These are phyloP conservation scores for Dalbergia cochinchinensis DNA, from an alignment of 306 rosid genomes.

Conservation along the genomic window DNA sequence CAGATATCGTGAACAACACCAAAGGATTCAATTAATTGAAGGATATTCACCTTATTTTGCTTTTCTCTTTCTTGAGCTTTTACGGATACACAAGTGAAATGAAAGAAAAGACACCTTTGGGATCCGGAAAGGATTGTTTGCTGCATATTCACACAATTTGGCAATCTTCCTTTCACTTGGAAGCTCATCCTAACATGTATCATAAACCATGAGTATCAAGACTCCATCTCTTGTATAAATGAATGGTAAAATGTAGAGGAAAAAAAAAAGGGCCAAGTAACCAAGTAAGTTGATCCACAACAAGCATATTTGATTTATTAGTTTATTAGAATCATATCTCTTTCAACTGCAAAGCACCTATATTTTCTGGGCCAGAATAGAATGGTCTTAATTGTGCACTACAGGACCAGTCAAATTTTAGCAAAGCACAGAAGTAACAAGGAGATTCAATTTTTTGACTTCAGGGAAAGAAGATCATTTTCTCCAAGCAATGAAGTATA, in stretches of 20 bases:
- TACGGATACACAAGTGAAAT: neutral
- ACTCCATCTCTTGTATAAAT: slow-evolving; percentile 26
- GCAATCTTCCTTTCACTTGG: slow-evolving; percentile 87
- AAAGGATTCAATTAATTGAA: slow-evolving; percentile 39
- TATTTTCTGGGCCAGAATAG: neutral
- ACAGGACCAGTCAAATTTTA: slow-evolving; percentile 1
- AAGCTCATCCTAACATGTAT: slow-evolving; percentile 72
- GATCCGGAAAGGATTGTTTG: slow-evolving; percentile 87
- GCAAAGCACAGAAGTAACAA: slow-evolving; percentile 10
- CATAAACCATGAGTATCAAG: slow-evolving; percentile 20
- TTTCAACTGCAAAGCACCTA: neutral
- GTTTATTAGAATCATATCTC: neutral
- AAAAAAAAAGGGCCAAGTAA: neutral
- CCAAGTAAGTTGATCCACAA: slow-evolving; percentile 35
- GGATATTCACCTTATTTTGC: neutral
- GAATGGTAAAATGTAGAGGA: neutral
- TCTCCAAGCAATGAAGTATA: slow-evolving; percentile 2
- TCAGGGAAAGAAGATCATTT: neutral
- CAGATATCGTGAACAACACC: slow-evolving; percentile 41
- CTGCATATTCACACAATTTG: slow-evolving; percentile 94
- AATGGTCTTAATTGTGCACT: neutral
- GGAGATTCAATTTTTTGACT: slow-evolving; percentile 24
- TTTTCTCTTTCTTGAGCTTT: neutral
- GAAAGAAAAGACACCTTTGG: slow-evolving; percentile 72
- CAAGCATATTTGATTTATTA: neutral